Conservation (phyloP, 768 basidiomycete species). For the Mycena floridula region DNA sequence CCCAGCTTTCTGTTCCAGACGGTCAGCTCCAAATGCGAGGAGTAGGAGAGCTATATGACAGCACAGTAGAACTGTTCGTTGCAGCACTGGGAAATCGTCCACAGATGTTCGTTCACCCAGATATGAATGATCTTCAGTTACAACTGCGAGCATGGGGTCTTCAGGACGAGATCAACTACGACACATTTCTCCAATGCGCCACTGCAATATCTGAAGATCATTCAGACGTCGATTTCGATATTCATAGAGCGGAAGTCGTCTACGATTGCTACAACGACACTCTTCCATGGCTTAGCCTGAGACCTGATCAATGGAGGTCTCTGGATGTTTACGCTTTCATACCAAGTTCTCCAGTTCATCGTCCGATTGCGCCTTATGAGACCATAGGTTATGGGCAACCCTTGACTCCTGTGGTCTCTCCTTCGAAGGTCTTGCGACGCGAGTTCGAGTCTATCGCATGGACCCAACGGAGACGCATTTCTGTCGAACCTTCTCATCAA, state of each 20-base stretch:
- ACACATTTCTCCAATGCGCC: not conserved
- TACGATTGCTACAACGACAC: not conserved
- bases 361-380: not conserved
- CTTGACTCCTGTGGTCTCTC: not conserved
- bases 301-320: not conserved
- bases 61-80: not conserved
- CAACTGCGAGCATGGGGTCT: not conserved
- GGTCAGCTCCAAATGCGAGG: too few relatives aligned
- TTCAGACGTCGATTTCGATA: too few relatives aligned
- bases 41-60: not conserved
- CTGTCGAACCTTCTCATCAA: not conserved
- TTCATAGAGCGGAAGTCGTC: not conserved
- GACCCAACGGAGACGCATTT: not conserved
- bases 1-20: too few relatives aligned
- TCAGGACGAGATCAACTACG: not conserved
- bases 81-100: not conserved
- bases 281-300: not conserved
- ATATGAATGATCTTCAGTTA: not conserved
- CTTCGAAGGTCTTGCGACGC: not conserved
- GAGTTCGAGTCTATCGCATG: not conserved
- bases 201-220: not conserved
- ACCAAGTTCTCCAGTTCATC: not conserved
- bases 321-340: not conserved
- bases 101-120: not conserved
- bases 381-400: not conserved